A percentile compares a stretch with the other conserved stretches of the same genome.
Conservation (phyloP, 179 eudicot species). For the Spergularia azorica region DNA sequence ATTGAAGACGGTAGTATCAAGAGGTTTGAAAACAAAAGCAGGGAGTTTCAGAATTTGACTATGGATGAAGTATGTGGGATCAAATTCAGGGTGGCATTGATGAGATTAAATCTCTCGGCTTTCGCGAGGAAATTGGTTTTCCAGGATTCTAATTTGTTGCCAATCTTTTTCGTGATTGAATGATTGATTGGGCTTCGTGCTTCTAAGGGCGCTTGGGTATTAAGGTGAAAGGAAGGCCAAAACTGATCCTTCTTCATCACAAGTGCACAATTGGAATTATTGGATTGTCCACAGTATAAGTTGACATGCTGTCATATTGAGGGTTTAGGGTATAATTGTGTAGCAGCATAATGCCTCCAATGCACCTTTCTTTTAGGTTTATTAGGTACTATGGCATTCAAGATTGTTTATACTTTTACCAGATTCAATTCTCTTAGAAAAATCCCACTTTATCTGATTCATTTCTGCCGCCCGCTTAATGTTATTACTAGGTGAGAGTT, state of each 20-base stretch:
- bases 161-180: too few relatives aligned
- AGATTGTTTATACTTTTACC: not conserved
- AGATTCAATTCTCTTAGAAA: not conserved
- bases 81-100: too few relatives aligned
- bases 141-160: too few relatives aligned
- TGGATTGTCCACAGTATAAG: not conserved
- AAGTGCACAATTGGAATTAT: not conserved
- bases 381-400: not conserved
- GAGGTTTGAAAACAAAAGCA: too few relatives aligned
- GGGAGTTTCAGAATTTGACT: too few relatives aligned
- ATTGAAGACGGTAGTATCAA: too few relatives aligned
- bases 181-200: too few relatives aligned
- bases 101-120: too few relatives aligned
- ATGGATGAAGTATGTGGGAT: too few relatives aligned
- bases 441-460: not conserved
- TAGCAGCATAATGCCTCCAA: not conserved
- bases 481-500: not conserved
- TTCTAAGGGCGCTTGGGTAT: too few relatives aligned
- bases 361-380: not conserved
- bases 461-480: not conserved
- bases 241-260: not conserved
- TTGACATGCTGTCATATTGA: not conserved
- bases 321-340: not conserved
- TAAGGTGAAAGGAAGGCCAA: too few relatives aligned
- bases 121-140: too few relatives aligned